phyloP scores from a whole-genome alignment of 1,284 basidiomycete species.

The Veloboletus limbatus region DNA sequence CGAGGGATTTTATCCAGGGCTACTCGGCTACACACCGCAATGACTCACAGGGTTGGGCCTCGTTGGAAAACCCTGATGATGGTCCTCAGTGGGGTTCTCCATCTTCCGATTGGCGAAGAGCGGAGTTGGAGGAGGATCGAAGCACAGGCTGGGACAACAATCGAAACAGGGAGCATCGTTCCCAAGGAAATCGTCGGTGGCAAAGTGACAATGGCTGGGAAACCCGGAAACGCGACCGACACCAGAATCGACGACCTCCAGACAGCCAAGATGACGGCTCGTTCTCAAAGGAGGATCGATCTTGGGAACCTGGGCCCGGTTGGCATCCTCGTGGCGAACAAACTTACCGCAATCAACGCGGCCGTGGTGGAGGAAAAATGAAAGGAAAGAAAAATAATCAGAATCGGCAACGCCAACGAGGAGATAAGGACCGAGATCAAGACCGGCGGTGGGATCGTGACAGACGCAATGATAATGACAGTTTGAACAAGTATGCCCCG shows the following conservation, averaged over 20 bases:
- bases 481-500: slow-evolving; percentile 63
- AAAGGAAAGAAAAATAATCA: slow-evolving; percentile 39
- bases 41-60: slow-evolving; percentile 43
- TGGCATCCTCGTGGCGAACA: slow-evolving; percentile 49
- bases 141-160: slow-evolving; percentile 30
- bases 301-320: slow-evolving; percentile 63
- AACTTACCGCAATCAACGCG: slow-evolving; percentile 38
- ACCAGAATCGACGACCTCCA: slow-evolving; percentile 31
- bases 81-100: slow-evolving; percentile 43
- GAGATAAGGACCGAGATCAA: slow-evolving; percentile 37
- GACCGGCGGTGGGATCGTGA: slow-evolving; percentile 50
- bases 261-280: slow-evolving; percentile 31
- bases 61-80: slow-evolving; percentile 38
- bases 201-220: slow-evolving; percentile 41
- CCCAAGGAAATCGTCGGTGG: slow-evolving; percentile 36
- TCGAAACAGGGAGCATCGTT: slow-evolving; percentile 25
- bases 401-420: slow-evolving; percentile 55
- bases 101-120: slow-evolving; percentile 38
- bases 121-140: slow-evolving; percentile 31
- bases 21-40: slow-evolving; percentile 41
- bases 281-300: slow-evolving; percentile 40
- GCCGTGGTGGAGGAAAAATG: slow-evolving; percentile 36
- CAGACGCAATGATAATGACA: slow-evolving; percentile 61
- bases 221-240: slow-evolving; percentile 33
- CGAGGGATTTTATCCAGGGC: slow-evolving; percentile 42